Evolutionary conservation across 345 rosid genomes (phyloP).

Genomic region (Citrus australasica): DNA sequence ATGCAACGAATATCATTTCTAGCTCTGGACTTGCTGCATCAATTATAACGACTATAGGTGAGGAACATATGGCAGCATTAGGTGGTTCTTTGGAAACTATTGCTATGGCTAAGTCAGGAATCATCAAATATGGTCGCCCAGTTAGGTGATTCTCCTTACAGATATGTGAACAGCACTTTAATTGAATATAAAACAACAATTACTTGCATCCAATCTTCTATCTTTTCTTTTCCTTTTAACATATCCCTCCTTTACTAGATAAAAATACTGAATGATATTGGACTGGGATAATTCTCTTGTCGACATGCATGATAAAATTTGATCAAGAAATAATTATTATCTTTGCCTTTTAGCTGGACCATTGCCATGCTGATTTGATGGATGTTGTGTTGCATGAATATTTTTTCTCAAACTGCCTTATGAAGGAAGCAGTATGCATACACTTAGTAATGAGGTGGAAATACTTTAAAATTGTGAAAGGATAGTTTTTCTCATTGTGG

Average conservation of each 20-base stretch:
- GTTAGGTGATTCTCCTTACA: constrained; percentile 61
- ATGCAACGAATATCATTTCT: constrained; percentile 74
- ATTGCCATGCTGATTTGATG: not conserved
- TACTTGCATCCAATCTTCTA: not conserved
- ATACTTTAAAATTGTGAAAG: not conserved
- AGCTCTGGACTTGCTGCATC: constrained; percentile 63
- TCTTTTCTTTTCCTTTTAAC: not conserved
- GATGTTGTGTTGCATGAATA: not conserved
- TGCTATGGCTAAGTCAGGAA: constrained; percentile 87
- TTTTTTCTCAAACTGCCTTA: not conserved
- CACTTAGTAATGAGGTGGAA: not conserved
- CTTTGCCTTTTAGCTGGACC: not conserved
- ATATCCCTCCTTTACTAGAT: not conserved
- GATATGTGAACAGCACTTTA: not conserved
- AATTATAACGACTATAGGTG: constrained; percentile 75
- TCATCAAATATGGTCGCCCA: constrained; percentile 67
- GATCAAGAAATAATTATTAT: not conserved
- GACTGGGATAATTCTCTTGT: not conserved
- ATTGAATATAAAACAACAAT: not conserved
- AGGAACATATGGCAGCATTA: constrained; percentile 78
- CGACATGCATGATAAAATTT: not conserved
- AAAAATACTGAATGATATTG: not conserved
- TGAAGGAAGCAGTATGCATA: not conserved
- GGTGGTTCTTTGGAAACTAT: constrained; percentile 90
- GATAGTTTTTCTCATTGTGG: not conserved